Evolutionary conservation across 768 basidiomycete species (phyloP).

Genomic region (Gautieria morchelliformis): DNA sequence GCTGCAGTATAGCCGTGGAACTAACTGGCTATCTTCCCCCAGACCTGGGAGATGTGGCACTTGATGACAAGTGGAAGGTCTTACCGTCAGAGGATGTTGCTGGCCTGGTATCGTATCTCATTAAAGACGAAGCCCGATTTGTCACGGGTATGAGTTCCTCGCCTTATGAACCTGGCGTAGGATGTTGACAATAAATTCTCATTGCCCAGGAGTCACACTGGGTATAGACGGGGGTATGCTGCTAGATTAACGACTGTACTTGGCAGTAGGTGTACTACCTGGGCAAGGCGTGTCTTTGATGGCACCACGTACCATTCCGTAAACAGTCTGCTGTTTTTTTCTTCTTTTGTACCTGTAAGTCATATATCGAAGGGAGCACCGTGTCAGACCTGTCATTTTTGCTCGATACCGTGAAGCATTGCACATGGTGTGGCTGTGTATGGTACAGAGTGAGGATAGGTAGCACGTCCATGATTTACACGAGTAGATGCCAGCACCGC

Average conservation of each 20-base stretch:
- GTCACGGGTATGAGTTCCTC: slow-evolving; percentile 25
- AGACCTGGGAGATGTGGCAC: neutral
- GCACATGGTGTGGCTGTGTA: no score
- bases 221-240: neutral
- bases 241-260: neutral
- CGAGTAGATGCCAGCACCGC: neutral
- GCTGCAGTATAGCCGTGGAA: neutral
- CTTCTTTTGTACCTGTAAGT: no score
- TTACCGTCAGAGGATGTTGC: slow-evolving; percentile 13
- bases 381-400: no score
- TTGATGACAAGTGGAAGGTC: neutral
- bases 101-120: slow-evolving; percentile 15
- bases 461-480: neutral
- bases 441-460: no score
- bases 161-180: neutral
- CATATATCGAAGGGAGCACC: no score
- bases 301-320: no score
- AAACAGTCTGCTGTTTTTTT: no score
- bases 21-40: neutral
- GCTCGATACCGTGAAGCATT: no score
- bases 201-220: neutral
- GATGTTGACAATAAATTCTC: neutral
- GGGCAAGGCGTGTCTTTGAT: no score
- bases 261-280: no score
- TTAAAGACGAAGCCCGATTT: slow-evolving; percentile 14